Conservation (phyloP, 331 rosid species). For the Quercus lobata region DNA sequence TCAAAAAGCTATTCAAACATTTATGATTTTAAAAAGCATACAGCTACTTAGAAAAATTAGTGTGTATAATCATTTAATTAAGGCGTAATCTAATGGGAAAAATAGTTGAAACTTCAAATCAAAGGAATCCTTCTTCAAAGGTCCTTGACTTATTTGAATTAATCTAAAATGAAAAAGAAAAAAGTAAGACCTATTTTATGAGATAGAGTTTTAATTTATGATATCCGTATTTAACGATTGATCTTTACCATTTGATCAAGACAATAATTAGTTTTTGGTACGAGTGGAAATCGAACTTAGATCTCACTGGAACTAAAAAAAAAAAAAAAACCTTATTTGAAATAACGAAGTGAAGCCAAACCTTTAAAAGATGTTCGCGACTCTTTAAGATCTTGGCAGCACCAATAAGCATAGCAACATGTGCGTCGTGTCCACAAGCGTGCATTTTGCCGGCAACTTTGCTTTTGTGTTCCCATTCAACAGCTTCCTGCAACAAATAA, state of each 20-base stretch:
- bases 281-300: accelerated
- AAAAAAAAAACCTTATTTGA: not conserved
- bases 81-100: too few relatives aligned
- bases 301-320: too few relatives aligned
- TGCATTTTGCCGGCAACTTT: slow-evolving; percentile 95
- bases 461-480: slow-evolving; percentile 86
- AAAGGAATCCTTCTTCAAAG: not conserved
- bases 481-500: slow-evolving; percentile 51
- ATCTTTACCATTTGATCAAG: accelerated
- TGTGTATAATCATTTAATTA: too few relatives aligned
- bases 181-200: too few relatives aligned
- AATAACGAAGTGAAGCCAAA: not conserved
- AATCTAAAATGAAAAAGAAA: not conserved
- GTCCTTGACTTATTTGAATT: not conserved
- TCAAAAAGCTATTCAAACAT: not conserved
- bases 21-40: not conserved
- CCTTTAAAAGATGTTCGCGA: slow-evolving; percentile 88
- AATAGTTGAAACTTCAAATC: too few relatives aligned
- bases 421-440: slow-evolving; percentile 99
- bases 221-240: accelerated
- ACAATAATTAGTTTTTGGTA: too few relatives aligned
- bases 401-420: slow-evolving; percentile 92
- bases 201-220: too few relatives aligned
- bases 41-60: not conserved
- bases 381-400: slow-evolving; percentile 89